A percentile compares a stretch with the other conserved stretches of the same genome.
These are phyloP conservation scores for Mortierella sp. DNA, from an alignment of 371 early-diverging fungal species.

Conservation along the genomic window DNA sequence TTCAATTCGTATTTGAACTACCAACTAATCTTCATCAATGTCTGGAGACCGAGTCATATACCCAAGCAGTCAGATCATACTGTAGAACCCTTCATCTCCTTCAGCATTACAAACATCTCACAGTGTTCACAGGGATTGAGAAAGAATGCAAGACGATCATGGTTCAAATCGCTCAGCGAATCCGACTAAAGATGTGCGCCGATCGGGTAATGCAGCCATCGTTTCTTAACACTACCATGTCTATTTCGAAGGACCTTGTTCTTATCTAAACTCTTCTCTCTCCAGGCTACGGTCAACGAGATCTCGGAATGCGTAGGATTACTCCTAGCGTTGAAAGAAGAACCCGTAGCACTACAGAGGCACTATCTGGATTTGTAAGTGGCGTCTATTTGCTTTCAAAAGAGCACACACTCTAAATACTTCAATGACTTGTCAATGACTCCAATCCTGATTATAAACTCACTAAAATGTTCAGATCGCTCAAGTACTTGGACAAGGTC, in stretches of 20 bases:
- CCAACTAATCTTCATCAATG: conserved; percentile 77
- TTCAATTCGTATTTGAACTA: conserved; percentile 89
- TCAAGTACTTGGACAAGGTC: conserved; percentile 26
- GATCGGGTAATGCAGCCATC: conserved; percentile 27
- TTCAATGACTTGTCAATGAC: too few relatives aligned
- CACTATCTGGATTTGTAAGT: conserved; percentile 64
- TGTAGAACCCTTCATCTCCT: conserved; percentile 76
- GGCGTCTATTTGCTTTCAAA: too few relatives aligned
- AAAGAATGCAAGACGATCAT: conserved; percentile 81
- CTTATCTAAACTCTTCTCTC: too few relatives aligned
- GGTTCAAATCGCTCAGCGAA: conserved; percentile 65
- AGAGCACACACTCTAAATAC: too few relatives aligned
- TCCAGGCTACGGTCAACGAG: conserved; percentile 55
- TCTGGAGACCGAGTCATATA: conserved; percentile 66
- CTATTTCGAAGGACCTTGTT: too few relatives aligned
- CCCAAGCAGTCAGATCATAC: conserved; percentile 83
- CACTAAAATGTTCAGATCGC: conserved; percentile 31
- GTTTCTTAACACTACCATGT: too few relatives aligned
- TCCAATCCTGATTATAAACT: too few relatives aligned
- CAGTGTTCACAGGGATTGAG: conserved; percentile 81
- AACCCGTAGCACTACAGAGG: conserved; percentile 56
- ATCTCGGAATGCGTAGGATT: conserved; percentile 67
- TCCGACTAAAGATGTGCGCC: conserved; percentile 63
- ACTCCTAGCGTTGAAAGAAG: conserved; percentile 69
- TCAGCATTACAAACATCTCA: conserved; percentile 76